Percentiles rank a stretch among this genome's conserved stretches.
Evolutionary conservation across 1,284 basidiomycete species (phyloP).

Genomic region (Leucoagaricus sp.): DNA sequence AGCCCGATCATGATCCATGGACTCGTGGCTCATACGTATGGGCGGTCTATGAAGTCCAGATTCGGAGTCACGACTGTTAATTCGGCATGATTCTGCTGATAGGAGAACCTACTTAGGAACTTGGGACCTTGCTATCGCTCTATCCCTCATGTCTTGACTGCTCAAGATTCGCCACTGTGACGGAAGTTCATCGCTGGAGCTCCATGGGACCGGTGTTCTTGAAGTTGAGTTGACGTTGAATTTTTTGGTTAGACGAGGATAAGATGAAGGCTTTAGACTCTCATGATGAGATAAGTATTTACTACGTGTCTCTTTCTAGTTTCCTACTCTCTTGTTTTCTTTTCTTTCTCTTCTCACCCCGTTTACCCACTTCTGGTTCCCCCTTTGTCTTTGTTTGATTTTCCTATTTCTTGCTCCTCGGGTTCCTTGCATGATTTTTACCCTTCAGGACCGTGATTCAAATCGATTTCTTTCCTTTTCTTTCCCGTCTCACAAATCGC

Average conservation of each 20-base stretch:
- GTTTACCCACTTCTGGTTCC: not conserved
- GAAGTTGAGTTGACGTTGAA: not conserved
- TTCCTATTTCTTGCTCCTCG: not conserved
- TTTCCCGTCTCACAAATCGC: not conserved
- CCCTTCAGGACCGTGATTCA: not conserved
- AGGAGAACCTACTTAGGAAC: not conserved
- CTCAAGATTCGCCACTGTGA: not conserved
- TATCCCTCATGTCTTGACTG: not conserved
- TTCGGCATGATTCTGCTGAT: not conserved
- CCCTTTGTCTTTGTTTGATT: not conserved
- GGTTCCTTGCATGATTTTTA: not conserved
- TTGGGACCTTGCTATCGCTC: not conserved
- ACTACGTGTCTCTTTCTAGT: not conserved
- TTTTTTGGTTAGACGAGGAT: not conserved
- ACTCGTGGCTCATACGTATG: not conserved
- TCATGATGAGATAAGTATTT: constrained; percentile 2
- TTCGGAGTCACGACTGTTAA: not conserved
- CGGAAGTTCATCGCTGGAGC: no score
- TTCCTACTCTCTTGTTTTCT: no score
- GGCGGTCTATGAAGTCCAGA: not conserved
- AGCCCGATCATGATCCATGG: not conserved
- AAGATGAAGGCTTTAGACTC: not conserved
- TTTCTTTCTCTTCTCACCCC: not conserved
- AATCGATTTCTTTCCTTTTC: not conserved
- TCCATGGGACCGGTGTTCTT: not conserved